Evolutionary conservation across 768 basidiomycete genomes (phyloP).

Genomic region (Suillus clintonianus): DNA sequence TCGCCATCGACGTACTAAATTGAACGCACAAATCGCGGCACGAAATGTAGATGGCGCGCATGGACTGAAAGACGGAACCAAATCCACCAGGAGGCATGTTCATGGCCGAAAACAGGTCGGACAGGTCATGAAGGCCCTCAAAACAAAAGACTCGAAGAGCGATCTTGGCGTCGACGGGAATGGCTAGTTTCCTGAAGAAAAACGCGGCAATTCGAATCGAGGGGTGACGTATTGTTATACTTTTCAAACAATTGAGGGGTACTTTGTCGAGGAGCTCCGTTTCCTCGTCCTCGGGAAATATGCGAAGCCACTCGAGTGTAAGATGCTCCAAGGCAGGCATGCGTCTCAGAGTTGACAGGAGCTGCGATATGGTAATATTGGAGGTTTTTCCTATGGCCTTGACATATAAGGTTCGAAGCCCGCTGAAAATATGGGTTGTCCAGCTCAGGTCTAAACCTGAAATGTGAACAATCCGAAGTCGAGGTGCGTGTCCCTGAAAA

Average conservation of each 20-base stretch:
- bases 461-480: constrained; percentile 38
- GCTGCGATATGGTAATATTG: constrained; percentile 22
- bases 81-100: no score
- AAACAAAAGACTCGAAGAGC: not conserved
- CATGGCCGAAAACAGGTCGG: no score
- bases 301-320: constrained; percentile 24
- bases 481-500: constrained; percentile 34
- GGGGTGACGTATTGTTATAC: not conserved
- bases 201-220: not conserved
- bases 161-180: not conserved
- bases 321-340: constrained; percentile 36
- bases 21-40: no score
- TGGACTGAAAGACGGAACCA: no score
- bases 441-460: constrained; percentile 35
- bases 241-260: not conserved
- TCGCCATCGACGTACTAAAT: no score
- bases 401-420: constrained; percentile 40
- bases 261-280: not conserved
- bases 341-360: constrained; percentile 35
- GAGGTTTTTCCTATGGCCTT: constrained; percentile 22
- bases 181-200: not conserved
- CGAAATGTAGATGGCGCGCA: no score
- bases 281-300: not conserved
- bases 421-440: constrained; percentile 35
- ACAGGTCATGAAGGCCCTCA: no score